A percentile compares a stretch with the other conserved stretches of the same genome.
These are phyloP conservation scores for Phaeosphaeriaceae sp. DNA, from an alignment of 2,329 filamentous ascomycete genomes.

Conservation along the genomic window DNA sequence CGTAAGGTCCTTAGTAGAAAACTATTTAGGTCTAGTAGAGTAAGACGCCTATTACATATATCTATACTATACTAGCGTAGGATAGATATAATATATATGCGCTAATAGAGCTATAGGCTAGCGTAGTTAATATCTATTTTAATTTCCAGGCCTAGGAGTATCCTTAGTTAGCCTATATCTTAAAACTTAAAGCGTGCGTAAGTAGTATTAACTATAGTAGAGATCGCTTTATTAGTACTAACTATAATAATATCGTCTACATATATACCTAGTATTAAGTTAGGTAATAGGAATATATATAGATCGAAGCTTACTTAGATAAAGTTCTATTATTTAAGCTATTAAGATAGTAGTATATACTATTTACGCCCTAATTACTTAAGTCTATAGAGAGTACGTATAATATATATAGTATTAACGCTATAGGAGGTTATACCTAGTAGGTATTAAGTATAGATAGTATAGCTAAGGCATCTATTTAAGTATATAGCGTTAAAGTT, in stretches of 20 bases:
- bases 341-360: conserved; percentile 9
- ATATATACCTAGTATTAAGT: conserved; percentile 17
- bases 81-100: conserved; percentile 1
- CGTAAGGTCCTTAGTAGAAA: too few relatives aligned
- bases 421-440: not conserved
- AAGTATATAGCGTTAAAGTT: conserved; percentile 16
- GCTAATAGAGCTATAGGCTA: conserved; percentile 4
- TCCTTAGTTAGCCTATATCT: conserved; percentile 6
- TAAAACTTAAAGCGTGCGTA: conserved; percentile 10
- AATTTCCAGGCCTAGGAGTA: conserved; percentile 10
- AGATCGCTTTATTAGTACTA: not conserved
- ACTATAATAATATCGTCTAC: conserved; percentile 16
- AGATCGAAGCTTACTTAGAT: conserved; percentile 1
- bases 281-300: conserved; percentile 6
- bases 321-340: not conserved
- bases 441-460: conserved; percentile 4
- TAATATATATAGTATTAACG: not conserved
- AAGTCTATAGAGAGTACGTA: conserved; percentile 18
- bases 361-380: conserved; percentile 20
- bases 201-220: not conserved
- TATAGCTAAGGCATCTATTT: conserved; percentile 1
- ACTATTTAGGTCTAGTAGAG: conserved; percentile 6
- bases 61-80: conserved; percentile 6
- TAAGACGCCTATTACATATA: conserved; percentile 2
- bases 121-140: not conserved